Base-by-base conservation (phyloP, 2,329 filamentous ascomycete species). In the Fusarium domesticum region DNA sequence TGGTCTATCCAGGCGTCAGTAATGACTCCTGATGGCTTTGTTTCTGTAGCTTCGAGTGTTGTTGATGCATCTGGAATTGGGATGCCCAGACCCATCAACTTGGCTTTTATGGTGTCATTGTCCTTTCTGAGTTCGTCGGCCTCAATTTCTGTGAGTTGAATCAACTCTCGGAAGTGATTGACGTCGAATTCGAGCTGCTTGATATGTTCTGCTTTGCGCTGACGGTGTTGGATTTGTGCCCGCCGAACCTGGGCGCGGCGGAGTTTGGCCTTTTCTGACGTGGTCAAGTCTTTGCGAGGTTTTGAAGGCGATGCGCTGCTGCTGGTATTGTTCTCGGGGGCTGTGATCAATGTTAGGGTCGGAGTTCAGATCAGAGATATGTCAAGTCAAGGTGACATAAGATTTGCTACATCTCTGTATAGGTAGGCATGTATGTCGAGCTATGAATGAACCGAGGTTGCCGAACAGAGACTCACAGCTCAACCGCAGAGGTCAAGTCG, bases 141-240 rank as follows among this genome's bases (percentile, higher is more conserved):
- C 34, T 77, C 73, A 12, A 59, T 57, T 55, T 75, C 68, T 1
- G 67, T 62, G 14, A 60, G 60, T 31, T 69, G 64, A 46, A 80
- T 74, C 51, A 72, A 60, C 39, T 74, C 70, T 11, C 76, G 70
- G 43, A 77, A 67, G 49, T 67, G 65, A 12, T 68, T 65, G 15
- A 76, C 63, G 53, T 80, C 75, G 47, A 71, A 63, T 64, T 80
- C 77, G 20, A 80, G 71, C 63, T 78, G 66, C 55, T 71, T 73
- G 50, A 75, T 69, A 57, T 80, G 77, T 58, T 78, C 73, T 39
- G 73, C 75, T 56, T 79, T 80, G 56, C 77, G 74, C 59, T 76
- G 72, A 14, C 77, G 75, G 53, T 80, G 77, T 57, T 78, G 71
- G 30, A 73, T 70, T 66, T 80, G 77, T 2, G 77, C 77, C 17